A percentile compares a stretch with the other conserved stretches of the same genome.
These are phyloP conservation scores for Tuber aestivum DNA, from an alignment of 495 filamentous ascomycete species.

Conservation along the genomic window DNA sequence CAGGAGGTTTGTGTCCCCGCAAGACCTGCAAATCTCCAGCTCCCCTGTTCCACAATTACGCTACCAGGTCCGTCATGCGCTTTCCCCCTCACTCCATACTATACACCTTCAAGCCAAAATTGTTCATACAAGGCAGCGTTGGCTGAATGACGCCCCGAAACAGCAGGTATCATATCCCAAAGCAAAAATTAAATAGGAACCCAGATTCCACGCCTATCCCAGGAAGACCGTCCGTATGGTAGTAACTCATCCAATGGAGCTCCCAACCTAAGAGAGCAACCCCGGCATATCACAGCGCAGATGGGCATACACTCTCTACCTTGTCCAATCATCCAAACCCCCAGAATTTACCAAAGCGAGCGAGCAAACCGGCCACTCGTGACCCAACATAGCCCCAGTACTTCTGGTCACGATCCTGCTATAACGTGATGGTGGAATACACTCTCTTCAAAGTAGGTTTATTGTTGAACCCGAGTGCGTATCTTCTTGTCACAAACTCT, in stretches of 20 bases:
- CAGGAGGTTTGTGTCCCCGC: background rate
- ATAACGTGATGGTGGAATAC: background rate
- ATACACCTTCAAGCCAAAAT: background rate
- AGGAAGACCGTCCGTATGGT: background rate
- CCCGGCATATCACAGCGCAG: background rate
- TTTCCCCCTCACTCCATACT: background rate
- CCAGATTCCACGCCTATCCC: background rate
- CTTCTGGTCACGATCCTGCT: slow-evolving; percentile 4
- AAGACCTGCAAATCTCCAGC: background rate
- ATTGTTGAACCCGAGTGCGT: slow-evolving; percentile 5
- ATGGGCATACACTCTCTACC: background rate
- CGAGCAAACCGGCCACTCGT: slow-evolving; percentile 6
- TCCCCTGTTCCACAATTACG: background rate
- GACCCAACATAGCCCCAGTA: no score
- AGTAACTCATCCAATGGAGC: background rate
- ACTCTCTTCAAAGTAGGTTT: background rate
- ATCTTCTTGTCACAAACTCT: background rate
- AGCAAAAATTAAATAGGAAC: background rate
- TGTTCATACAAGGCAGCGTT: background rate
- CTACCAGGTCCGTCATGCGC: no score
- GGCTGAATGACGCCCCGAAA: background rate
- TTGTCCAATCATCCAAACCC: background rate
- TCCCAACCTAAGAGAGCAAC: background rate
- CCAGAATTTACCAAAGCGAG: background rate
- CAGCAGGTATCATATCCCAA: background rate